phyloP scores from a whole-genome alignment of 768 basidiomycete genomes.

The Suillus tomentosus region DNA sequence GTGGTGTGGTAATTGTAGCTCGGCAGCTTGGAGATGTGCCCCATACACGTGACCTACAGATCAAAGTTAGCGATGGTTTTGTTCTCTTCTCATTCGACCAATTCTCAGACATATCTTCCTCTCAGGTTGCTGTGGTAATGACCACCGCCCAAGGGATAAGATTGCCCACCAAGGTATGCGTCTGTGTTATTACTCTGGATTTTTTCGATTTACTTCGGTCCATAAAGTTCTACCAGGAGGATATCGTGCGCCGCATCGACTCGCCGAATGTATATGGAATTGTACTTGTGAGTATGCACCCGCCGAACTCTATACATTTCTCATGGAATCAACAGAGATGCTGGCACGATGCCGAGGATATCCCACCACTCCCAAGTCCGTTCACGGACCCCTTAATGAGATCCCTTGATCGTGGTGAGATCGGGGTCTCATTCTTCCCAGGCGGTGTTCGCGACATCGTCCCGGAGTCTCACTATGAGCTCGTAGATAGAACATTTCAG shows the following conservation, averaged over 20 bases:
- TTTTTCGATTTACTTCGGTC: neutral
- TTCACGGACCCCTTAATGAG: conserved; percentile 72
- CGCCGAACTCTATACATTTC: conserved; percentile 13
- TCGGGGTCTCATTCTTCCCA: conserved; percentile 73
- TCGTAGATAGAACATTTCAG: conserved; percentile 77
- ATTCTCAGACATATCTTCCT: neutral
- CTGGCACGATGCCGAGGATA: conserved; percentile 87
- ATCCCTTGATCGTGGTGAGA: conserved; percentile 75
- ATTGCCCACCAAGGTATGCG: conserved; percentile 36
- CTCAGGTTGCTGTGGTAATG: conserved; percentile 24
- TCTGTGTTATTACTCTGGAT: neutral
- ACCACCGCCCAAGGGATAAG: conserved; percentile 22
- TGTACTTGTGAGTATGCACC: conserved; percentile 55
- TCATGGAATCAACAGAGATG: conserved; percentile 58
- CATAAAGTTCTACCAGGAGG: conserved; percentile 64
- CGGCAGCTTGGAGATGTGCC: neutral
- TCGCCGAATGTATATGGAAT: conserved; percentile 52
- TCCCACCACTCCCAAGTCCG: conserved; percentile 43
- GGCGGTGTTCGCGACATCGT: conserved; percentile 65
- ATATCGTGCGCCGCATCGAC: conserved; percentile 55
- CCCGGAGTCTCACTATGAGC: conserved; percentile 62
- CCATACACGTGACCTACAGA: conserved; percentile 24
- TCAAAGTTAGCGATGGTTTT: conserved; percentile 4
- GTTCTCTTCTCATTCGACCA: conserved; percentile 8
- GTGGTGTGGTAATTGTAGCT: neutral